These are phyloP conservation scores for Xylaria sp. DNA, from an alignment of 2,329 filamentous ascomycete species.

Conservation along the genomic window DNA sequence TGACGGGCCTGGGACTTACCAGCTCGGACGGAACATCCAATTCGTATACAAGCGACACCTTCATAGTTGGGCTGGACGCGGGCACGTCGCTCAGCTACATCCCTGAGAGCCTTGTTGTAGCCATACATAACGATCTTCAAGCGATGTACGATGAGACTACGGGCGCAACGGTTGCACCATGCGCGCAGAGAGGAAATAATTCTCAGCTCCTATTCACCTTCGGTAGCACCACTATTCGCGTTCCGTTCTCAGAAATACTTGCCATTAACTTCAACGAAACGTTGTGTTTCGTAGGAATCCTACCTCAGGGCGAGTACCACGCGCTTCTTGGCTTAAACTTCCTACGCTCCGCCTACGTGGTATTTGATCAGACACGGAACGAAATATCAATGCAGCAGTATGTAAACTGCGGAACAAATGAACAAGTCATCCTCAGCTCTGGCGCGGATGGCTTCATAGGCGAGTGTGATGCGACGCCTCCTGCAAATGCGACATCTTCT, in stretches of 20 bases:
- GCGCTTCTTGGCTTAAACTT: background rate
- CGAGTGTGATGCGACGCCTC: background rate
- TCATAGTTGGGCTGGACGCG: background rate
- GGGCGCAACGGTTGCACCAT: background rate
- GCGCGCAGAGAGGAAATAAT: background rate
- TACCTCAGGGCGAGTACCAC: background rate
- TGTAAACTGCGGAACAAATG: background rate
- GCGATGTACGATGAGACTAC: background rate
- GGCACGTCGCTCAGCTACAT: background rate
- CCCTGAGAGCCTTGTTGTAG: background rate
- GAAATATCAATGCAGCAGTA: background rate
- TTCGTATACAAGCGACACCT: background rate
- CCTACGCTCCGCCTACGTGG: background rate
- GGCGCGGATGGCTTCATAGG: background rate
- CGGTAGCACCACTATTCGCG: background rate
- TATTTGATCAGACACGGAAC: background rate
- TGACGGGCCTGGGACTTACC: background rate
- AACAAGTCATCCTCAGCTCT: background rate
- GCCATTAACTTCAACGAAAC: too few relatives aligned
- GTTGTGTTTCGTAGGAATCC: background rate
- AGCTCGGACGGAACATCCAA: background rate
- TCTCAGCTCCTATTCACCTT: background rate
- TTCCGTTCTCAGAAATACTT: conserved; percentile 1
- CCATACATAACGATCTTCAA: background rate
- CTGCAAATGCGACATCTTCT: background rate